Evolutionary conservation across 2,329 filamentous ascomycete species (phyloP), one percentile per base, ranked within the genome.

Genomic region (Curvularia sp.): DNA sequence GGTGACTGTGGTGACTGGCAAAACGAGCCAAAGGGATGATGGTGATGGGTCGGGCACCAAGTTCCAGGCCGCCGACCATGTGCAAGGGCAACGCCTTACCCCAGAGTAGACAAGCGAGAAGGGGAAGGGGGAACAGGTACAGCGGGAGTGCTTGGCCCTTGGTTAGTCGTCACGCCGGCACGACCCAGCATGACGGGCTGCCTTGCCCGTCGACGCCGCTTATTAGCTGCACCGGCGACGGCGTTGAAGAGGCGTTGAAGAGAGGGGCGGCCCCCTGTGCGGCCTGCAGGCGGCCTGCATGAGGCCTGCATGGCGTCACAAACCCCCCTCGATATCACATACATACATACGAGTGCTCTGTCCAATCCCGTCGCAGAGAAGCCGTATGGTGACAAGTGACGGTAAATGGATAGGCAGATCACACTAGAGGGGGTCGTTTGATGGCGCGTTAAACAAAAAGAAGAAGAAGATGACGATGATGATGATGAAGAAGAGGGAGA

Each of bases 281-380:
- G 49, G 27, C 46, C 55, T 67, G 65, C 65, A 67, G 55, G 48
- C 60, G 49, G 27, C 46, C 55, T 67, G 65, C 65, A 67, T 50
- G 45, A 50, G 28, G 42, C 38, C 27, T 41, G 47, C 55, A 34
- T 53, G 53, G 34, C 57, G 45, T 63, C 53, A 59, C 56, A 18
- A 55, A 41, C 55, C 45, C 15, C 58, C 54, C 21, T 42, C 39
- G 21, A 23, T 13, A 42, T 25, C 21, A 27, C 21, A 42, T 27
- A 15, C n/a, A 15, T 15, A 34, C 39, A 25, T 42, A 4, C 39
- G 34, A 13, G 34, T 6, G 5, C 12, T 3, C 32, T 34, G 32
- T 34, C 32, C 12, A 34, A 12, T 34, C 12, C 6, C 5, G 13
- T 15, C 12, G 32, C 13, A 15, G 12, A 15, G 32, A 34, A 13